A percentile compares a stretch with the other conserved stretches of the same genome.
phyloP scores from a whole-genome alignment of 2,329 filamentous ascomycete species.

The Sporothrix phasma region DNA sequence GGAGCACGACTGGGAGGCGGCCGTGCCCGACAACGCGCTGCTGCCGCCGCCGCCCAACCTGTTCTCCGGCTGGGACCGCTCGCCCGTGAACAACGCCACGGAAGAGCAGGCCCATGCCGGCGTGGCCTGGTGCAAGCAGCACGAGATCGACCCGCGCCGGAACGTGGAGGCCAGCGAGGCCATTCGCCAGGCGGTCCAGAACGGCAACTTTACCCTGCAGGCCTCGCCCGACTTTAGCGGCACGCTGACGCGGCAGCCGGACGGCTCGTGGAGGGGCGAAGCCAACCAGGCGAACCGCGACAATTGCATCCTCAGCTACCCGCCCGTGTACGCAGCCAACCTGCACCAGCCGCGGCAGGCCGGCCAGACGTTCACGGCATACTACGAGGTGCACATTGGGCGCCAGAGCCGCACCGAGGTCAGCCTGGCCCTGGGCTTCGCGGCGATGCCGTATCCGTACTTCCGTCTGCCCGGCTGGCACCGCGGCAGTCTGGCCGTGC shows the following conservation, averaged over 20 bases:
- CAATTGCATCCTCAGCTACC: conserved; percentile 53
- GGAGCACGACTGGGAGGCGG: conserved; percentile 57
- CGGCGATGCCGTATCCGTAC: conserved; percentile 63
- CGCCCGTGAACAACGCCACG: conserved; percentile 57
- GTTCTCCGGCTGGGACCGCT: conserved; percentile 51
- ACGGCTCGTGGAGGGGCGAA: conserved; percentile 42
- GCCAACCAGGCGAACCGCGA: conserved; percentile 42
- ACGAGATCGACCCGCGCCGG: conserved; percentile 48
- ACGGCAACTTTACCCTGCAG: conserved; percentile 45
- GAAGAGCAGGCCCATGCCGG: conserved; percentile 42
- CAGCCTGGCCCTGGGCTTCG: conserved; percentile 56
- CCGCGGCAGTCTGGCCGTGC: conserved; percentile 62
- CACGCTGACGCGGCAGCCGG: conserved; percentile 33
- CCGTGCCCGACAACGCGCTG: conserved; percentile 61
- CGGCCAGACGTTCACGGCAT: conserved; percentile 41
- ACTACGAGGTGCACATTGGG: conserved; percentile 54
- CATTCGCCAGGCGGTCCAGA: conserved; percentile 34
- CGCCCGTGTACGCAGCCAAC: conserved; percentile 56
- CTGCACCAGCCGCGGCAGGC: conserved; percentile 42
- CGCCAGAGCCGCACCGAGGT: conserved; percentile 26
- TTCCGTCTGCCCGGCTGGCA: conserved; percentile 79
- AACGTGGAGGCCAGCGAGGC: conserved; percentile 23
- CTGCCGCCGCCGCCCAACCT: conserved; percentile 64
- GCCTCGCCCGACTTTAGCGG: conserved; percentile 40
- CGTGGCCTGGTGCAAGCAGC: conserved; percentile 52